phyloP scores from a whole-genome alignment of 192 early-diverging fungal species.

The Geosiphon pyriformis region DNA sequence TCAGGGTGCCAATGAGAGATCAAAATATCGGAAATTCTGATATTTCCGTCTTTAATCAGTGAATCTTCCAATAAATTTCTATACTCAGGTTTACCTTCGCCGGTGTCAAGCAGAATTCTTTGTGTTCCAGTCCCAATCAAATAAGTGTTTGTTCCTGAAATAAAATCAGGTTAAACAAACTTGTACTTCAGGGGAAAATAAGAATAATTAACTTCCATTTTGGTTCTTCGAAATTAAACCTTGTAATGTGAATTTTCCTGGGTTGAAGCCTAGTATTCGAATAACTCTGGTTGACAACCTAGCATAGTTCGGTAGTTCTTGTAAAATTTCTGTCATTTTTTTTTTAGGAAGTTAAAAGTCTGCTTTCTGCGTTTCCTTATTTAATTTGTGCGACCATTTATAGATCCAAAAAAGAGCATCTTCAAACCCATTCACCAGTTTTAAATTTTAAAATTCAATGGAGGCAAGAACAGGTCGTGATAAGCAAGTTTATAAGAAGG shows the following conservation, averaged over 20 bases:
- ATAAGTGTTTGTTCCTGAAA: constrained; percentile 77
- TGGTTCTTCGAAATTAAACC: constrained; percentile 40
- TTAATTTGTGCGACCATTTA: background rate
- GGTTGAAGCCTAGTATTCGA: constrained; percentile 73
- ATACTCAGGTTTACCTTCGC: constrained; percentile 73
- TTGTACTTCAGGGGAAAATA: background rate
- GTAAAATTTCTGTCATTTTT: constrained; percentile 44
- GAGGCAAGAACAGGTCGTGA: constrained; percentile 22
- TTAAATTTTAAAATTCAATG: background rate
- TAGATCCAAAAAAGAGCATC: too few relatives aligned
- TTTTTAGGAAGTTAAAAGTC: background rate
- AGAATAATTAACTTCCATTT: background rate
- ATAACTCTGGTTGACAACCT: constrained; percentile 53
- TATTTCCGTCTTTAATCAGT: constrained; percentile 41
- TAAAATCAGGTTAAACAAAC: too few relatives aligned
- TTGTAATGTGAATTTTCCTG: constrained; percentile 73
- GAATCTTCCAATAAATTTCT: constrained; percentile 40
- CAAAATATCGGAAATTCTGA: constrained; percentile 59
- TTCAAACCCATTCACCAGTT: too few relatives aligned
- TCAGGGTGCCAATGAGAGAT: constrained; percentile 79
- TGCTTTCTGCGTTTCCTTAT: background rate
- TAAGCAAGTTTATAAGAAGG: constrained; percentile 17
- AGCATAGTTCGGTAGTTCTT: constrained; percentile 48
- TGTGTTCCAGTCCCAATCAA: constrained; percentile 68
- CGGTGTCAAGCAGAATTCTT: constrained; percentile 73